Evolutionary conservation across 1,284 basidiomycete genomes (phyloP).

Genomic region (Heliocybe sulcata): DNA sequence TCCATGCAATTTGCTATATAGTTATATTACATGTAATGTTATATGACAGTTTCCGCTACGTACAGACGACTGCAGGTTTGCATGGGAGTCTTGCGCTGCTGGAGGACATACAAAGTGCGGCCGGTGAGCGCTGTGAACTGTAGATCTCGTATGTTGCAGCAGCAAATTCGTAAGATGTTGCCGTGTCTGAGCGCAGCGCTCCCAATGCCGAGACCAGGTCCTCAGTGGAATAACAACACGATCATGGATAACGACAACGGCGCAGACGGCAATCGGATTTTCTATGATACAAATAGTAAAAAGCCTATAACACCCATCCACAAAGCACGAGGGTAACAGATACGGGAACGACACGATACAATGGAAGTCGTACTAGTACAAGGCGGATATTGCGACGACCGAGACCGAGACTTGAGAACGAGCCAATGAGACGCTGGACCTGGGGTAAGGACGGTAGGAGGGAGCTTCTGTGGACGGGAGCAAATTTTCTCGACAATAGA

Average conservation of each 20-base stretch:
- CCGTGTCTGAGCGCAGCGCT: no score
- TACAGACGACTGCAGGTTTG: no score
- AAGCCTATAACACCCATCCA: neutral
- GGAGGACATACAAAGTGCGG: no score
- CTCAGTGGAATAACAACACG: neutral
- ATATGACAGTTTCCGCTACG: no score
- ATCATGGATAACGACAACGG: neutral
- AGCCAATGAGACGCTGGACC: slow-evolving; percentile 1
- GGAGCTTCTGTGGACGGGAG: slow-evolving; percentile 1
- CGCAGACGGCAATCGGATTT: neutral
- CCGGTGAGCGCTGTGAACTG: no score
- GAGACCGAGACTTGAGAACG: slow-evolving; percentile 1
- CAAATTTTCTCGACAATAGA: neutral
- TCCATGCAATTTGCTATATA: no score
- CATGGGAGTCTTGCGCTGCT: no score
- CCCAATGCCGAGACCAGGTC: no score
- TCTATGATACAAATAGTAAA: neutral
- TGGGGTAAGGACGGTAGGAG: neutral
- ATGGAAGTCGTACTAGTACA: slow-evolving; percentile 1
- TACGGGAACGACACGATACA: neutral
- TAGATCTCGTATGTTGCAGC: no score
- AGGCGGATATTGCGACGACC: neutral
- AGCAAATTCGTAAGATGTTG: no score
- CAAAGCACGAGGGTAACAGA: neutral
- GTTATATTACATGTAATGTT: no score